phyloP scores from a whole-genome alignment of 129 eudicot species.

The Solidago caesia region DNA sequence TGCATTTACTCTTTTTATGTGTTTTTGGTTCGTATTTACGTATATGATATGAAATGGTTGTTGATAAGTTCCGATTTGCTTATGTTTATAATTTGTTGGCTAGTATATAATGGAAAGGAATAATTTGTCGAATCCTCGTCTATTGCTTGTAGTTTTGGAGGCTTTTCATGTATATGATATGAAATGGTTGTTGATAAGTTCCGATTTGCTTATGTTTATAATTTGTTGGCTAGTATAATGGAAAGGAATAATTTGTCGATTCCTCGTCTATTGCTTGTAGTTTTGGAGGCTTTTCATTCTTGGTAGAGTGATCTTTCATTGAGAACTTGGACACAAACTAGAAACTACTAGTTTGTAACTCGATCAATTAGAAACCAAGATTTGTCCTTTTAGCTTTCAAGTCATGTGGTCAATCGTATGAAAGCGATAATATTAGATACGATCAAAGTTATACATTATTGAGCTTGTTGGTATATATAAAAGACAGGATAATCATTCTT shows the following conservation, averaged over 20 bases:
- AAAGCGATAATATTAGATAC: not conserved
- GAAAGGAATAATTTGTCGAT: not conserved
- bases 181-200: not conserved
- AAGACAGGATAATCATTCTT: not conserved
- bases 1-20: not conserved
- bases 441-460: not conserved
- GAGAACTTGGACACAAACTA: not conserved
- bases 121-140: not conserved
- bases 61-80: not conserved
- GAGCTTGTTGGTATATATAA: not conserved
- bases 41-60: not conserved
- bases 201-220: not conserved
- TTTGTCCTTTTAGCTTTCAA: not conserved
- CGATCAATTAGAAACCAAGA: not conserved
- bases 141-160: not conserved
- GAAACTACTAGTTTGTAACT: not conserved
- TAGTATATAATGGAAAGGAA: not conserved
- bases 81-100: not conserved
- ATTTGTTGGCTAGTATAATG: not conserved
- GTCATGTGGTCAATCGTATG: not conserved
- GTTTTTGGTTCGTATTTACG: not conserved
- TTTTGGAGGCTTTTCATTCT: not conserved
- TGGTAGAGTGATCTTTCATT: not conserved
- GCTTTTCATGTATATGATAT: not conserved
- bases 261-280: not conserved